Base-by-base conservation (phyloP, 306 rosid genomes). In the Vigna reflexopilosa region DNA sequence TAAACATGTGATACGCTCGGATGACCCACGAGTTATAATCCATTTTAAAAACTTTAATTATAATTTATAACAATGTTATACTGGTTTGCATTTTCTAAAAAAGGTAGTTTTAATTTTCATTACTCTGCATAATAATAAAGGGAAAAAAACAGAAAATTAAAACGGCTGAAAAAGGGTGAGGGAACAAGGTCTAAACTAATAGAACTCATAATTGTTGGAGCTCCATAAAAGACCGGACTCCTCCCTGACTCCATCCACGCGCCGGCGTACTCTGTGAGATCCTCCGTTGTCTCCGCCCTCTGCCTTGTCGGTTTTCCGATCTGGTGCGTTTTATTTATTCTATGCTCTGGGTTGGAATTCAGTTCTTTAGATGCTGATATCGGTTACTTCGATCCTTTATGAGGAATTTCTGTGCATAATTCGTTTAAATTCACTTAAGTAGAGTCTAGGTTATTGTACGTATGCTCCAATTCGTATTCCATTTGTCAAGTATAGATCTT, bases 321-420 rank as follows among this genome's bases (percentile, higher is more conserved):
- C 83, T 19, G 86, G 86, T 83, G 5, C 50, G 80, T 56, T 72
- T 34, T 24, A 47, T 72, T 66, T 20, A 3, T 66, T 51, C 10
- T 56, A 48, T 65, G 10, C 11, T 72, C 66, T 8, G 17, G 20
- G 19, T 20, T 30, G 15, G 9, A 14, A 48, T 77, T 11, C 36
- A 70, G 30, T 40, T 52, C 3, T 50, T 61, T 52, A 22, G 73
- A 40, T 76, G 40, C 48, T 69, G 52, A 19, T 64, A 11, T 76
- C 70, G 34, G 9, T 55, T 64, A 63, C 73, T 19, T 69, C 52
- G 73, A 76, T 81, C 81, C 30, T 76, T 36, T 34, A 16, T 54
- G 42, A 16, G 24, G 47, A 22, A 16, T 82, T 55, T 54, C 56
- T 16, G 30, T 19, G 51, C 51, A 16, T 30, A 67, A 67, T 81